phyloP scores from a whole-genome alignment of 192 early-diverging fungal species.

The Entomortierella beljakovae region DNA sequence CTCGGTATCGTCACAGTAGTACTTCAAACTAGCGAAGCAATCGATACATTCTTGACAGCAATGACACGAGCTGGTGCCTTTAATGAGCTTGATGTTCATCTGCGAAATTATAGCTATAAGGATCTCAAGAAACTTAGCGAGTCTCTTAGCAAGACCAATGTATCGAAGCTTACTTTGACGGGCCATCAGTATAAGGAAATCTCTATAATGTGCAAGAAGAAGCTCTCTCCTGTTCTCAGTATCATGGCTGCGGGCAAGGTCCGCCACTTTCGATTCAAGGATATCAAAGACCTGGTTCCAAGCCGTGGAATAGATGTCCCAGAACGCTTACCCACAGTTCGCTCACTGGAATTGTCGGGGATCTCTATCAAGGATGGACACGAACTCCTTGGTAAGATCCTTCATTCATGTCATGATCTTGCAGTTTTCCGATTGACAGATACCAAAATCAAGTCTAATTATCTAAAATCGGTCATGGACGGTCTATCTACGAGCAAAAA shows the following conservation, averaged over 20 bases:
- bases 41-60: conserved; percentile 22
- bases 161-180: conserved; percentile 39
- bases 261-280: conserved; percentile 33
- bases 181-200: conserved; percentile 31
- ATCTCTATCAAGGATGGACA: conserved; percentile 39
- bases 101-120: conserved; percentile 32
- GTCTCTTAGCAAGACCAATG: conserved; percentile 30
- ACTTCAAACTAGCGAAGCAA: conserved; percentile 21
- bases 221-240: conserved; percentile 21
- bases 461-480: conserved; percentile 9
- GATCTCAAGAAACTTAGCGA: conserved; percentile 20
- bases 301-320: conserved; percentile 15
- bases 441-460: conserved; percentile 6
- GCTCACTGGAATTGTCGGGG: conserved; percentile 32
- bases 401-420: conserved; percentile 21
- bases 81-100: conserved; percentile 35
- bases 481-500: conserved; percentile 9
- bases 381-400: conserved; percentile 12
- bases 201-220: conserved; percentile 22
- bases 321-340: conserved; percentile 20
- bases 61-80: conserved; percentile 37
- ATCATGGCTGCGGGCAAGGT: conserved; percentile 45
- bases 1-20: conserved; percentile 30
- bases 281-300: conserved; percentile 43
- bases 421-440: conserved; percentile 22